Evolutionary conservation across 805 yeast species (phyloP).

Genomic region (Citeromyces matritensis): DNA sequence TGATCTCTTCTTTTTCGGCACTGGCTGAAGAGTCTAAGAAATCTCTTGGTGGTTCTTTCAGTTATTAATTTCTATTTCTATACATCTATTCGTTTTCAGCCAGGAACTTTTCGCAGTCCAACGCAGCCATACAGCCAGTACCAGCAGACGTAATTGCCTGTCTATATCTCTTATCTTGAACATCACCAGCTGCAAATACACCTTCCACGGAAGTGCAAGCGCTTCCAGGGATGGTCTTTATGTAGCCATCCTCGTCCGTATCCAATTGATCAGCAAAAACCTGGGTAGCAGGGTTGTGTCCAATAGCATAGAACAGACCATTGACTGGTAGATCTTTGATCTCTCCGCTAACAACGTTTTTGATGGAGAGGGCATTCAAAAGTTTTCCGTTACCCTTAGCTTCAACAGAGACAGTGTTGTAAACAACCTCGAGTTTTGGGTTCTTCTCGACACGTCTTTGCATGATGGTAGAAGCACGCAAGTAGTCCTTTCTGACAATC

Average conservation of each 20-base stretch:
- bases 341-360: conserved; percentile 62
- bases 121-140: conserved; percentile 98
- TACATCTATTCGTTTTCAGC: conserved; percentile 13
- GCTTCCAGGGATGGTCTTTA: conserved; percentile 81
- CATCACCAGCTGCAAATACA: conserved; percentile 98
- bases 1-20: no score
- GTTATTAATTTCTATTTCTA: not conserved
- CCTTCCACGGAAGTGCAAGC: conserved; percentile 78
- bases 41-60: no score
- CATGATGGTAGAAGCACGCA: conserved; percentile 95
- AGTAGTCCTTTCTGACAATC: conserved; percentile 84
- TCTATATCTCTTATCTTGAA: conserved; percentile 92
- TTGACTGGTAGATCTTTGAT: conserved; percentile 57
- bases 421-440: conserved; percentile 83
- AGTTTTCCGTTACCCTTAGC: conserved; percentile 92
- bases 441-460: conserved; percentile 78
- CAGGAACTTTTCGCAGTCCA: conserved; percentile 80
- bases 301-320: conserved; percentile 96
- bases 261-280: conserved; percentile 68
- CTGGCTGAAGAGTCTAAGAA: no score
- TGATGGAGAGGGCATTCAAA: conserved; percentile 45
- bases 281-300: conserved; percentile 90
- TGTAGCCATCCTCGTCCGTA: conserved; percentile 79
- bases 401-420: conserved; percentile 72
- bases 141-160: conserved; percentile 99